A percentile compares a stretch with the other conserved stretches of the same genome.
Conservation (phyloP, 2,329 filamentous ascomycete species). For the Botrytis paeoniae region DNA sequence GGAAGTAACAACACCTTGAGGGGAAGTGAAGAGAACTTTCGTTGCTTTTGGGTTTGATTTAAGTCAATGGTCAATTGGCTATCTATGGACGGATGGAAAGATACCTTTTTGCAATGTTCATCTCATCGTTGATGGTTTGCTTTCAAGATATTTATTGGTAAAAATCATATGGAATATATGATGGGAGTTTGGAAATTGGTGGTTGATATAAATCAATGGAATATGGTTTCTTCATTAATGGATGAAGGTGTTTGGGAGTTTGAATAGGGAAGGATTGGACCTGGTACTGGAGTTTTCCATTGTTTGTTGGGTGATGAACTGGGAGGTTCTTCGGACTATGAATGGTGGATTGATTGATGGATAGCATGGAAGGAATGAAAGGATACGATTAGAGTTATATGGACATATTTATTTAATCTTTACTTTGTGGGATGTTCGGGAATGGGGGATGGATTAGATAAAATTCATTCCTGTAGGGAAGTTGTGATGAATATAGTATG, state of each 20-base stretch:
- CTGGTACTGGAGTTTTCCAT: neutral
- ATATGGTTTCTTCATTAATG: neutral
- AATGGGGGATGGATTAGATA: too few relatives aligned
- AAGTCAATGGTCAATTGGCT: neutral
- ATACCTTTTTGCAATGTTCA: constrained; percentile 3
- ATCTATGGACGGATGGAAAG: constrained; percentile 9
- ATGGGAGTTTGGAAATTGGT: neutral
- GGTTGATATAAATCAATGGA: neutral
- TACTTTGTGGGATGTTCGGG: too few relatives aligned
- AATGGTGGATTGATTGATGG: neutral
- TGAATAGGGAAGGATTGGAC: neutral
- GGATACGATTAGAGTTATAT: too few relatives aligned
- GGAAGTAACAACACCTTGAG: neutral
- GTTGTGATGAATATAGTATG: too few relatives aligned
- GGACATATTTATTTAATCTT: too few relatives aligned
- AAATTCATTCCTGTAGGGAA: too few relatives aligned
- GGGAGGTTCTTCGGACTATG: neutral
- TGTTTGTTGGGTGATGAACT: neutral
- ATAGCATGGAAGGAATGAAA: too few relatives aligned
- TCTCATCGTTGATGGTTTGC: neutral
- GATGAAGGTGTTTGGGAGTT: neutral
- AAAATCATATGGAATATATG: neutral
- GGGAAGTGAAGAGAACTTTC: neutral
- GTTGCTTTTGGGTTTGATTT: neutral
- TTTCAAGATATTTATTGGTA: too few relatives aligned